Evolutionary conservation across 371 early-diverging fungal genomes (phyloP).

Genomic region (Mortierella sp.): DNA sequence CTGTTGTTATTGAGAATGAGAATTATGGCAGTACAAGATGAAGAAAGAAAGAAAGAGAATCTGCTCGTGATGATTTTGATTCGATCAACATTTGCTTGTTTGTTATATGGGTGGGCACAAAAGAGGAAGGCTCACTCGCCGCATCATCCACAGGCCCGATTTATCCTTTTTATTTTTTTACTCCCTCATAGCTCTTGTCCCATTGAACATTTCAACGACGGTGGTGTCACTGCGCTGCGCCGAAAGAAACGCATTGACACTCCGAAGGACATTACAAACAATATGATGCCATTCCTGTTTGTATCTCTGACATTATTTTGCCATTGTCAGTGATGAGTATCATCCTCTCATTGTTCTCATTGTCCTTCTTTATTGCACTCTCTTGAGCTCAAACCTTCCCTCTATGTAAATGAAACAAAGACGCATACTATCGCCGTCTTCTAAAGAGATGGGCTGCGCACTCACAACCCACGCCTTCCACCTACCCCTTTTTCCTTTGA

Average conservation of each 20-base stretch:
- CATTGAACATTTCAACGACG: background rate
- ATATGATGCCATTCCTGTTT: background rate
- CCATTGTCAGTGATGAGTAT: no score
- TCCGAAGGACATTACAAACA: background rate
- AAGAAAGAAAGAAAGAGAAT: background rate
- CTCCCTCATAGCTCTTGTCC: no score
- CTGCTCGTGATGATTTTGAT: background rate
- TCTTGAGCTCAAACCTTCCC: no score
- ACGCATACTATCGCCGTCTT: no score
- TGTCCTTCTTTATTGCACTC: background rate
- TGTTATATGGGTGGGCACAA: background rate
- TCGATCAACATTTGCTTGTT: background rate
- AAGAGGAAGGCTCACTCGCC: background rate
- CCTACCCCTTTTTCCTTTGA: no score
- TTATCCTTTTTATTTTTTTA: background rate
- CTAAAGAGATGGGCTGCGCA: no score
- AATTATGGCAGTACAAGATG: background rate
- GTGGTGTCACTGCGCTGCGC: constrained; percentile 4
- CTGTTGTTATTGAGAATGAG: background rate
- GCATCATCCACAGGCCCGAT: constrained; percentile 1
- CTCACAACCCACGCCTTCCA: no score
- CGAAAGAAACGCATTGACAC: background rate
- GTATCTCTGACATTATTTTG: no score
- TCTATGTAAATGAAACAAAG: no score
- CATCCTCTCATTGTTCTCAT: background rate